Base-by-base conservation (phyloP, 139 green algal species). In the Microglena sp. region DNA sequence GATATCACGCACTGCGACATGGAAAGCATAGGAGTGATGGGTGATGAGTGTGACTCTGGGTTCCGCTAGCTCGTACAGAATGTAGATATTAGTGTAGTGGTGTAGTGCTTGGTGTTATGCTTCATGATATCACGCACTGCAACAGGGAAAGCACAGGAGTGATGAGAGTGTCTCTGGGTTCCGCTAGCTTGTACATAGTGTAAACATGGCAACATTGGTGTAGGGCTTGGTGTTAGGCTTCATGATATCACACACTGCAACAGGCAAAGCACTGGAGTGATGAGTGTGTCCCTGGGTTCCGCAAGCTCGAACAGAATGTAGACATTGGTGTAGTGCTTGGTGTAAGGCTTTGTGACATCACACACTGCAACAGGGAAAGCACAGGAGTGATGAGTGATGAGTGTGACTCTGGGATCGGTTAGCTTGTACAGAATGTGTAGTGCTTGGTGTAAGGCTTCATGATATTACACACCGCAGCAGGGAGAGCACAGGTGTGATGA, bases 221-320 rank as follows among this genome's bases (percentile, higher is more conserved):
- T 95, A 95, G 27, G 77, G 77, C 46, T 89, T 77, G 35, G 50
- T 71, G 50, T 43, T 68, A 31, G 62, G 70, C 45, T 75, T 72
- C 78, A 92, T 85, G 53, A 95, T 82, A 56, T 90, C 87, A 40
- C 60, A 34, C n/a, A 77, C 44, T 40, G 46, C 45, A 29, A n/a
- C 5, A 21, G 6, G 8, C n/a, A 24, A 56, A 6, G 8, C 46
- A 45, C 35, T 32, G 45, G n/a, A n/a, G n/a, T n/a, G n/a, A n/a
- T n/a, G n/a, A n/a, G n/a, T n/a, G n/a, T n/a, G n/a, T n/a, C n/a
- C n/a, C n/a, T n/a, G n/a, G n/a, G n/a, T n/a, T n/a, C n/a, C n/a
- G n/a, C n/a, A n/a, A n/a, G n/a, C 78, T 99, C 94, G 62, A 97
- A 95, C 55, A 99, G 89, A 18, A 98, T 77, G 80, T 99, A 99